phyloP scores from a whole-genome alignment of 2,329 filamentous ascomycete genomes.

The Didymellaceae sp. region DNA sequence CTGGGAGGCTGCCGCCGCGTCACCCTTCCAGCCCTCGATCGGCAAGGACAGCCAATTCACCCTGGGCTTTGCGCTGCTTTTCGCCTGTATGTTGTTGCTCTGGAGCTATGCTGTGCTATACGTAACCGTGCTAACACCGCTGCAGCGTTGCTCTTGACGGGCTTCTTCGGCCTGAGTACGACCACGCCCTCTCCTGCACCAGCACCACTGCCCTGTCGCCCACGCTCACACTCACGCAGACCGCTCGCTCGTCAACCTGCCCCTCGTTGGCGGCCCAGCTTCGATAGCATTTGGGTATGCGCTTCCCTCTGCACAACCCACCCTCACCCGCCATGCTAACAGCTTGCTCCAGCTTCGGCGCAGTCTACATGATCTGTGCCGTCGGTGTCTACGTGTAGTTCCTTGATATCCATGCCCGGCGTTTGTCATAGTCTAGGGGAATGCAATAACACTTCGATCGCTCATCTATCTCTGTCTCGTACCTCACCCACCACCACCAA shows the following conservation, averaged over 20 bases:
- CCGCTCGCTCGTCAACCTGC: slow-evolving; percentile 78
- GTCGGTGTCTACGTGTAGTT: slow-evolving; percentile 94
- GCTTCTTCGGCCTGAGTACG: slow-evolving; percentile 85
- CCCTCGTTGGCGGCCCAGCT: slow-evolving; percentile 81
- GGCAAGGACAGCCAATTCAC: slow-evolving; percentile 84
- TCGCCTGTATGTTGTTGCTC: slow-evolving; percentile 60
- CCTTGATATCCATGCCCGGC: slow-evolving; percentile 31
- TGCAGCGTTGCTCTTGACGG: slow-evolving; percentile 70
- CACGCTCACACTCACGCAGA: slow-evolving; percentile 72
- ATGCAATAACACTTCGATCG: slow-evolving; percentile 44
- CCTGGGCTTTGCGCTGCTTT: slow-evolving; percentile 77
- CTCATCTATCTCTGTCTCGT: slow-evolving; percentile 1
- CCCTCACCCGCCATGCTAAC: background rate
- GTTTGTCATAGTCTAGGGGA: slow-evolving; percentile 50
- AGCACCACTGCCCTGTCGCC: slow-evolving; percentile 4
- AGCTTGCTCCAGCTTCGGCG: slow-evolving; percentile 78
- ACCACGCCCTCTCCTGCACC: slow-evolving; percentile 5
- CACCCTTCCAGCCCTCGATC: slow-evolving; percentile 80
- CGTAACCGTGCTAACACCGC: slow-evolving; percentile 30
- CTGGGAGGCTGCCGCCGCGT: slow-evolving; percentile 91
- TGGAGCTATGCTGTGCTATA: background rate
- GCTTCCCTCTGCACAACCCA: background rate
- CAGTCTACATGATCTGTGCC: slow-evolving; percentile 98
- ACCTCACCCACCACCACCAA: too few relatives aligned
- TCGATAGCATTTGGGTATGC: slow-evolving; percentile 88